Percentiles rank a stretch among this genome's conserved stretches.
These are phyloP conservation scores for Ganoderma meredithae DNA, from an alignment of 1,284 basidiomycete genomes.

Conservation along the genomic window DNA sequence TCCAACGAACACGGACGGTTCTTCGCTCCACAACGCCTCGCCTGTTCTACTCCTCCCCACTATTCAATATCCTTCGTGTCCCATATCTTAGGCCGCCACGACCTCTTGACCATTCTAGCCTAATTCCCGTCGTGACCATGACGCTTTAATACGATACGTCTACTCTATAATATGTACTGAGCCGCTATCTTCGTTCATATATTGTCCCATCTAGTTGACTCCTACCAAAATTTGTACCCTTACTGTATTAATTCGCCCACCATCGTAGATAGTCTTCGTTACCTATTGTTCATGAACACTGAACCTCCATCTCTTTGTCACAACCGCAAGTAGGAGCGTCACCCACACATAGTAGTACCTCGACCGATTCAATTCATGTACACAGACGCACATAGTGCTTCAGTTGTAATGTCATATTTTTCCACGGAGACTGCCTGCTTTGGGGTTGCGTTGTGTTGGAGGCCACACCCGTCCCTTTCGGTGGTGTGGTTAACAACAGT, in stretches of 20 bases:
- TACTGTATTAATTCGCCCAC: constrained; percentile 30
- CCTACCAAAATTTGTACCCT: constrained; percentile 21
- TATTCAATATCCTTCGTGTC: constrained; percentile 3
- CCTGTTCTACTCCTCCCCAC: neutral
- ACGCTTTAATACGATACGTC: constrained; percentile 6
- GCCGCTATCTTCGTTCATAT: constrained; percentile 13
- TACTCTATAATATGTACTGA: constrained; percentile 26
- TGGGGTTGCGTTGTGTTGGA: neutral
- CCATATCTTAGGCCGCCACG: neutral
- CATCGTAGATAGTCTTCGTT: constrained; percentile 24
- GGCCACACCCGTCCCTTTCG: too few species aligned
- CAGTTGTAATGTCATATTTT: neutral
- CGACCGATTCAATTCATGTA: constrained; percentile 1
- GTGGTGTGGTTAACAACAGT: too few species aligned
- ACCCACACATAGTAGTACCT: constrained; percentile 14
- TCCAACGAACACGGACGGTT: neutral
- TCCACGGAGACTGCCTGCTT: neutral
- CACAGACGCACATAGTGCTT: neutral
- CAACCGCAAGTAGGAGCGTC: neutral
- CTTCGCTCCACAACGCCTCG: too few species aligned
- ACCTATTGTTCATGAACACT: constrained; percentile 8
- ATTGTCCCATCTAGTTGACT: constrained; percentile 11
- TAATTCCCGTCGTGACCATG: constrained; percentile 7
- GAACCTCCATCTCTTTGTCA: constrained; percentile 11
- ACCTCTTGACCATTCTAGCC: neutral